These are phyloP conservation scores for Samsoniella hepiali DNA, from an alignment of 2,329 filamentous ascomycete genomes.

Conservation along the genomic window DNA sequence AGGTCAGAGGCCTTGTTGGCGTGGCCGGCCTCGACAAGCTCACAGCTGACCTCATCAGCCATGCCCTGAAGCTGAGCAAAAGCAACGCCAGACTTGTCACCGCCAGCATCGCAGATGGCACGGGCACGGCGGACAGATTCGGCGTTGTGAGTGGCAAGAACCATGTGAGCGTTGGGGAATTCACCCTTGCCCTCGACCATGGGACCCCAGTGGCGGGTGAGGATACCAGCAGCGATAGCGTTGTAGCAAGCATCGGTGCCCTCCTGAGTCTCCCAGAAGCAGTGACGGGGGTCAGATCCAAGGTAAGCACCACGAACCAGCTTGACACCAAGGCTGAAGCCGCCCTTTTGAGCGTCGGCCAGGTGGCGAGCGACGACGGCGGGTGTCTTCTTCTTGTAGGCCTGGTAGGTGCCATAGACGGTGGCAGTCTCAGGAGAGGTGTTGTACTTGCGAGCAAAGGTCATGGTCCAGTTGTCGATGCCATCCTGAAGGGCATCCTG, in stretches of 20 bases:
- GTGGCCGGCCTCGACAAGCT: constrained; percentile 44
- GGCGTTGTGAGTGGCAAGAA: constrained; percentile 82
- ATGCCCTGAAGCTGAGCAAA: constrained; percentile 83
- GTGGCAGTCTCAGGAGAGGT: constrained; percentile 59
- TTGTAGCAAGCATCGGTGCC: constrained; percentile 73
- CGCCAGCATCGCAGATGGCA: constrained; percentile 45
- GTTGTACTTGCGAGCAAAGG: constrained; percentile 77
- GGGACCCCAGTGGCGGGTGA: constrained; percentile 50
- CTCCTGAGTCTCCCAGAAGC: constrained; percentile 69
- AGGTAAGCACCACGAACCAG: constrained; percentile 74
- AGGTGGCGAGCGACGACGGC: constrained; percentile 58
- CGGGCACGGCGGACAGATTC: constrained; percentile 62
- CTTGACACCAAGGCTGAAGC: constrained; percentile 69
- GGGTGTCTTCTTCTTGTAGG: constrained; percentile 66
- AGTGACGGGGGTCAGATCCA: constrained; percentile 63
- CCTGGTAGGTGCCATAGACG: constrained; percentile 78
- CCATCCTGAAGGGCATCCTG: constrained; percentile 74
- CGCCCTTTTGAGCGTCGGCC: constrained; percentile 51
- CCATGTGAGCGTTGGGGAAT: constrained; percentile 60
- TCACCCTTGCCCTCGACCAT: constrained; percentile 35
- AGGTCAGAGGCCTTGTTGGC: constrained; percentile 34
- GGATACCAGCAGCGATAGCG: constrained; percentile 62
- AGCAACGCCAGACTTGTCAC: constrained; percentile 38
- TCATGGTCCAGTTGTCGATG: constrained; percentile 75
- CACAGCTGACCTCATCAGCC: constrained; percentile 86